These are phyloP conservation scores for Pichia cabralensis DNA, from an alignment of 805 yeast species.

Conservation along the genomic window DNA sequence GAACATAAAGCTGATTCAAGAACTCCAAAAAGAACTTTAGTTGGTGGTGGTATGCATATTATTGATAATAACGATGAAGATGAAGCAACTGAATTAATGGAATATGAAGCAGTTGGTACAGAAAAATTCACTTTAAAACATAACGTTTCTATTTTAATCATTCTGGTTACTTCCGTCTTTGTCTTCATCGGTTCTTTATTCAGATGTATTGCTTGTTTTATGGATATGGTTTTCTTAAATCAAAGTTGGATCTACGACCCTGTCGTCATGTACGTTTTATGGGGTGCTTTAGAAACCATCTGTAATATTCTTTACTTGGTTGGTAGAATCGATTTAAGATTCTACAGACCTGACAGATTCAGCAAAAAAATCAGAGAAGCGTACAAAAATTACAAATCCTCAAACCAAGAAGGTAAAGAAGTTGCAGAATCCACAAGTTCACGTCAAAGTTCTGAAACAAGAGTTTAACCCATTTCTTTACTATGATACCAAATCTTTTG, in stretches of 20 bases:
- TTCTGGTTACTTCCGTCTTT: constrained; percentile 36
- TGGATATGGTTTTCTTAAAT: constrained; percentile 21
- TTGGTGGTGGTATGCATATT: constrained; percentile 17
- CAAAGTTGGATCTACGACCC: constrained; percentile 40
- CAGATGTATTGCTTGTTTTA: constrained; percentile 39
- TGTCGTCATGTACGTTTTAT: constrained; percentile 53
- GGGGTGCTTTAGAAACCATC: constrained; percentile 58
- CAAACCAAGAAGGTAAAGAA: constrained; percentile 6
- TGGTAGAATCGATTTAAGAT: constrained; percentile 64
- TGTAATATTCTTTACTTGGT: constrained; percentile 47
- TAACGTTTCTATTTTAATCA: constrained; percentile 38
- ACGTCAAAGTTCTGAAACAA: constrained; percentile 7
- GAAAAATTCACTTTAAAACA: constrained; percentile 30
- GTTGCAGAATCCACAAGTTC: not conserved
- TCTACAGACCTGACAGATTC: constrained; percentile 59
- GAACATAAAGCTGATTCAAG: constrained; percentile 12
- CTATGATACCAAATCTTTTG: no score
- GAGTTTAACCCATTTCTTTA: no score
- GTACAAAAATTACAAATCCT: not conserved
- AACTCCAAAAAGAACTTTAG: constrained; percentile 20
- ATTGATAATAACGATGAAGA: constrained; percentile 4
- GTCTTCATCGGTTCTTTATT: constrained; percentile 41
- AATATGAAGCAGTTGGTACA: constrained; percentile 15
- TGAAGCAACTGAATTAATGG: constrained; percentile 14
- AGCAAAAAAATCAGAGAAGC: constrained; percentile 7